Evolutionary conservation across 1,284 basidiomycete genomes (phyloP).

Genomic region (Gymnopus androsaceus): DNA sequence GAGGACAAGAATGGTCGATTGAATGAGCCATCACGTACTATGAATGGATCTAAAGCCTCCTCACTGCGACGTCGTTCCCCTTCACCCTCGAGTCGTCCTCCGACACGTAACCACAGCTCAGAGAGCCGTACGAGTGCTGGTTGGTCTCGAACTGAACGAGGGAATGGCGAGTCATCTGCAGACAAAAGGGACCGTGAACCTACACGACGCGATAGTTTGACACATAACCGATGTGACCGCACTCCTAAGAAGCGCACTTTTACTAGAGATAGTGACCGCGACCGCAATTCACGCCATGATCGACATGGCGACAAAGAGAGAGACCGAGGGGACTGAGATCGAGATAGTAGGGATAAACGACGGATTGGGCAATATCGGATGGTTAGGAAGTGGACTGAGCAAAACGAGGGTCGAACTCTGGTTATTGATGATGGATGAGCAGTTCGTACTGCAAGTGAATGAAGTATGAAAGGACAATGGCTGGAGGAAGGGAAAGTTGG

Average conservation of each 20-base stretch:
- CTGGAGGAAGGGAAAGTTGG: too few species aligned
- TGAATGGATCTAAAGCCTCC: constrained; percentile 49
- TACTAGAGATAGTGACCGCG: constrained; percentile 14
- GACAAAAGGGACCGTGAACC: constrained; percentile 58
- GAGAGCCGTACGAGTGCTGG: constrained; percentile 74
- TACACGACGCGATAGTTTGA: constrained; percentile 47
- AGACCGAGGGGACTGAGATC: constrained; percentile 36
- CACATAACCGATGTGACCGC: constrained; percentile 48
- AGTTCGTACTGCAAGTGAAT: too few species aligned
- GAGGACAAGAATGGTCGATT: constrained; percentile 43
- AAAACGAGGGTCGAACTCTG: too few species aligned
- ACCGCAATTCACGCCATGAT: constrained; percentile 32
- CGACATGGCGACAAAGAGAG: constrained; percentile 47
- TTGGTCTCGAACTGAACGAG: constrained; percentile 55
- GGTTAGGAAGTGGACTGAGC: too few species aligned
- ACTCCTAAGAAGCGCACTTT: constrained; percentile 36
- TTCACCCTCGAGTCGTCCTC: constrained; percentile 66
- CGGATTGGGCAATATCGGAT: too few species aligned
- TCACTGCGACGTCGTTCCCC: constrained; percentile 66
- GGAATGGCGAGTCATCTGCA: constrained; percentile 45
- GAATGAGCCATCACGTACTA: constrained; percentile 39
- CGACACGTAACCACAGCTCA: constrained; percentile 67
- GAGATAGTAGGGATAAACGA: constrained; percentile 49
- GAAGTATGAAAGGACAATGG: too few species aligned
- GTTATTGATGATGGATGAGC: too few species aligned